phyloP scores from a whole-genome alignment of 805 yeast species.

The Lachancea fermentati region DNA sequence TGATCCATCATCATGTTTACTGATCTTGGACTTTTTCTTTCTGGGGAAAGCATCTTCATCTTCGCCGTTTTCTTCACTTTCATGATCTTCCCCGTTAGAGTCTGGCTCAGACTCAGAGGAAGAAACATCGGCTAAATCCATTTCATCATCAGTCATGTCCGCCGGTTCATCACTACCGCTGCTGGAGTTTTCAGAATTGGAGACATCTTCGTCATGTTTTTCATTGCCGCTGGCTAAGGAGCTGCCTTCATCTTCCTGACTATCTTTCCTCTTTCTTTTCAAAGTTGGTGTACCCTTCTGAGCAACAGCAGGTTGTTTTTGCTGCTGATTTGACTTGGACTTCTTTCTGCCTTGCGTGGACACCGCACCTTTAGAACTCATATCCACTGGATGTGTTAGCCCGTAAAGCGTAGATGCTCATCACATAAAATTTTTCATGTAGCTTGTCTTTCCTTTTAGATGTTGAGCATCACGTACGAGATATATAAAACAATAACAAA shows the following conservation, averaged over 20 bases:
- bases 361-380: conserved; percentile 1
- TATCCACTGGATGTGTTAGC: neutral
- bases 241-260: neutral
- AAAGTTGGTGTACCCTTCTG: neutral
- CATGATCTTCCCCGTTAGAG: conserved; percentile 12
- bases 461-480: neutral
- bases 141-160: conserved; percentile 1
- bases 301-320: neutral
- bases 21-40: conserved; percentile 50
- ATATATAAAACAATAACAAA: neutral
- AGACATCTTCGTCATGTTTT: neutral
- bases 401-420: neutral
- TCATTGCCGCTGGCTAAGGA: neutral
- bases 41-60: conserved; percentile 39
- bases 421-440: conserved; percentile 3
- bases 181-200: neutral
- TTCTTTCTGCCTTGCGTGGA: neutral
- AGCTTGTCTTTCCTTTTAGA: neutral
- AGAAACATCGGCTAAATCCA: conserved; percentile 4
- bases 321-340: conserved; percentile 1
- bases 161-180: neutral
- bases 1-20: conserved; percentile 62
- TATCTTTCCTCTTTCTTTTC: neutral
- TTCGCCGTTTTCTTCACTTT: conserved; percentile 23
- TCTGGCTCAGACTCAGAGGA: conserved; percentile 9